These are phyloP conservation scores for Globisporangium recalcitrans DNA, from an alignment of 352 stramenopile genomes.

Conservation along the genomic window DNA sequence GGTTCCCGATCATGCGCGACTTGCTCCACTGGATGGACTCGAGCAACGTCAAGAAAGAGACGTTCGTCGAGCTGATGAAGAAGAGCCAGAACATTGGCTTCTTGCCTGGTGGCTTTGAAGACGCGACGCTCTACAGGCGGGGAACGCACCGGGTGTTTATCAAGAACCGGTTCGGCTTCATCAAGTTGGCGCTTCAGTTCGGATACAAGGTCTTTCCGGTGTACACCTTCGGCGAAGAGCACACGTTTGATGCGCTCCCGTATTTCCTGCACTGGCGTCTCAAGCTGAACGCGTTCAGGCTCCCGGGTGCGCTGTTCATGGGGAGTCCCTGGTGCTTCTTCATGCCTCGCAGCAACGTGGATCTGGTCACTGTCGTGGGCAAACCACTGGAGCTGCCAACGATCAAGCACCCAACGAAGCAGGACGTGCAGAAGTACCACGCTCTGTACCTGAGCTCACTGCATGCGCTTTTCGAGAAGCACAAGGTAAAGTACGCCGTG, in stretches of 20 bases:
- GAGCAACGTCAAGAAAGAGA: slow-evolving; percentile 39
- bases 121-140: slow-evolving; percentile 85
- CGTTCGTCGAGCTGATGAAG: slow-evolving; percentile 46
- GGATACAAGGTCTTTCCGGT: slow-evolving; percentile 87
- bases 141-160: slow-evolving; percentile 88
- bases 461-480: slow-evolving; percentile 77
- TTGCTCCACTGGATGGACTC: slow-evolving; percentile 70
- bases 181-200: slow-evolving; percentile 90
- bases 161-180: slow-evolving; percentile 89
- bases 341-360: slow-evolving; percentile 67
- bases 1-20: slow-evolving; percentile 61
- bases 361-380: slow-evolving; percentile 88
- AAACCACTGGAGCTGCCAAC: slow-evolving; percentile 81
- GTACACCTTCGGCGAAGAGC: slow-evolving; percentile 92
- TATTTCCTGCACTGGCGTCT: slow-evolving; percentile 74
- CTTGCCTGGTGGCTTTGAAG: slow-evolving; percentile 92
- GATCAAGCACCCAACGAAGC: slow-evolving; percentile 79
- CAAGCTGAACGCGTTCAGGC: slow-evolving; percentile 78
- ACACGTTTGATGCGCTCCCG: slow-evolving; percentile 83
- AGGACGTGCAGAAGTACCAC: slow-evolving; percentile 88
- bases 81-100: slow-evolving; percentile 69
- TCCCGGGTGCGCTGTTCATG: slow-evolving; percentile 80
- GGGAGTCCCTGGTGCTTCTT: slow-evolving; percentile 73
- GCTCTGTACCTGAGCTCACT: slow-evolving; percentile 80
- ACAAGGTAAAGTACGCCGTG: slow-evolving; percentile 76